phyloP scores from a whole-genome alignment of 306 rosid genomes.

The Elaeagnus macrophylla region DNA sequence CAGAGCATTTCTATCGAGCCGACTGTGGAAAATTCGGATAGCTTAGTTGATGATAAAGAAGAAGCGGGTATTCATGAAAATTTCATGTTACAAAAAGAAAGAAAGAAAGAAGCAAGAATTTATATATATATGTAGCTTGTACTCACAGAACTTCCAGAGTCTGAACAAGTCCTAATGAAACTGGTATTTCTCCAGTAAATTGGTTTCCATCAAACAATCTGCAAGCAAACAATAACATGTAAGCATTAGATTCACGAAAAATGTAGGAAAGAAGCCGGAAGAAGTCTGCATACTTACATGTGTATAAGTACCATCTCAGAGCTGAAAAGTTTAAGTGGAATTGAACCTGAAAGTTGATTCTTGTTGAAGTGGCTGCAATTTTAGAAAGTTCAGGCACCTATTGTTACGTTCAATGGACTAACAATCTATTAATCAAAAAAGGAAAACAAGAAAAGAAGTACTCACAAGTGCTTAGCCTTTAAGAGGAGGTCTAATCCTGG shows the following conservation, averaged over 20 bases:
- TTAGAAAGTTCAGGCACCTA: constrained; percentile 2
- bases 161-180: constrained; percentile 60
- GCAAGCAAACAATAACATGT: constrained; percentile 10
- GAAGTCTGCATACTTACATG: constrained; percentile 45
- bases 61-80: not conserved
- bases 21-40: constrained; percentile 44
- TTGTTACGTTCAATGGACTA: not conserved
- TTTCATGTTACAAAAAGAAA: constrained; percentile 3
- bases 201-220: constrained; percentile 80
- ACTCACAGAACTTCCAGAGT: constrained; percentile 97
- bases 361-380: constrained; percentile 88
- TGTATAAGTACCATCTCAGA: constrained; percentile 72
- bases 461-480: constrained; percentile 87
- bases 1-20: constrained; percentile 81
- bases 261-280: not conserved
- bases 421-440: not conserved
- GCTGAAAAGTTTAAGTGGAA: constrained; percentile 59
- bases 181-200: constrained; percentile 59
- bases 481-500: constrained; percentile 77
- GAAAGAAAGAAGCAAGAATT: constrained; percentile 7
- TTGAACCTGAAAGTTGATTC: constrained; percentile 75
- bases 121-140: constrained; percentile 17
- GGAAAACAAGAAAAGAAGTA: constrained; percentile 3
- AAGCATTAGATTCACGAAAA: constrained; percentile 12
- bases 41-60: constrained; percentile 5